Evolutionary conservation across 768 basidiomycete species (phyloP).

Genomic region (Tricholomella constricta): DNA sequence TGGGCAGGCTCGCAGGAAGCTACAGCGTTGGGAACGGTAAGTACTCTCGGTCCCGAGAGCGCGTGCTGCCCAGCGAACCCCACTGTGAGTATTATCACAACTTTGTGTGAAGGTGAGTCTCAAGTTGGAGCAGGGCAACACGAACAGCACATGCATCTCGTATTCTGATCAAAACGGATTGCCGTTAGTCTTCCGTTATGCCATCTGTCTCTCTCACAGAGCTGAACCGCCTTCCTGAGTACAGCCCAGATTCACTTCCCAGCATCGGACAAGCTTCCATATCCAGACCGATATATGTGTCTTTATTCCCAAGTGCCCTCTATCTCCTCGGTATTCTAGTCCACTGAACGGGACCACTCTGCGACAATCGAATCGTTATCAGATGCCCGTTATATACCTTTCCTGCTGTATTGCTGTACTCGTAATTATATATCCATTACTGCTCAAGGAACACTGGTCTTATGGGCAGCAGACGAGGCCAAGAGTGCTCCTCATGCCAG

Average conservation of each 20-base stretch:
- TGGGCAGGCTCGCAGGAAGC: conserved; percentile 66
- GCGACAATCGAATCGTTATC: neutral
- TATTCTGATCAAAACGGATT: conserved; percentile 68
- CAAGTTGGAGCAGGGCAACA: conserved; percentile 33
- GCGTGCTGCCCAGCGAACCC: conserved; percentile 79
- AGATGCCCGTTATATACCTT: neutral
- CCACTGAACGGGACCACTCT: neutral
- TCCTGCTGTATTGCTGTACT: neutral
- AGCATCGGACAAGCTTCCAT: neutral
- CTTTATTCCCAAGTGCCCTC: neutral
- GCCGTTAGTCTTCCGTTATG: conserved; percentile 52
- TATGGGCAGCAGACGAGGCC: too few relatives aligned
- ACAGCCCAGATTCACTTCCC: conserved; percentile 43
- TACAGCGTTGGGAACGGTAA: conserved; percentile 69
- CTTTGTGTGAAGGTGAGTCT: conserved; percentile 2
- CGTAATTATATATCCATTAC: neutral
- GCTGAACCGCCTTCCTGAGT: neutral
- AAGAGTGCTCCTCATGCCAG: conserved; percentile 24
- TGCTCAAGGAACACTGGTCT: too few relatives aligned
- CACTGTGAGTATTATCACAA: conserved; percentile 39
- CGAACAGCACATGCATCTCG: conserved; percentile 62
- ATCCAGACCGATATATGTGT: neutral
- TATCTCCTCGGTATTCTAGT: conserved; percentile 4
- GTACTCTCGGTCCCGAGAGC: conserved; percentile 50
- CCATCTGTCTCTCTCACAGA: neutral